These are phyloP conservation scores for slime mould (Dictyostelium discoideum) DNA, from an alignment of 78 protist species.

Conservation along the genomic window dicty_2.7 NC_007088.5:6884501-6885000, in stretches of 20 bases:
- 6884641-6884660: not conserved
- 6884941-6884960: conserved; percentile 87
- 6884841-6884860: conserved; percentile 75
- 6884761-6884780: conserved; percentile 79
- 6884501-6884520: conserved; percentile 62
- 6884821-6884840: conserved; percentile 72
- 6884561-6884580: conserved; percentile 73
- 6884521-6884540: conserved; percentile 57
- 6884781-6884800: conserved; percentile 85
- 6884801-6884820: conserved; percentile 70
- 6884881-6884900: not conserved
- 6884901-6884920: conserved; percentile 12
- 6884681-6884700: not conserved
- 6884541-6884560: conserved; percentile 59
- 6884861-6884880: conserved; percentile 53
- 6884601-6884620: conserved; percentile 87
- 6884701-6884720: not conserved
- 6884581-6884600: conserved; percentile 82
- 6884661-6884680: not conserved
- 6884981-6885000: conserved; percentile 73
- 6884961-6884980: conserved; percentile 72
- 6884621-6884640: conserved; percentile 62
- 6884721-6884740: not conserved
- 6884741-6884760: conserved; percentile 14
- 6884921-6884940: conserved; percentile 69